Percentiles rank a stretch among this genome's conserved stretches.
These are phyloP conservation scores for Bipolaris cookei DNA, from an alignment of 2,329 filamentous ascomycete species.

Conservation along the genomic window DNA sequence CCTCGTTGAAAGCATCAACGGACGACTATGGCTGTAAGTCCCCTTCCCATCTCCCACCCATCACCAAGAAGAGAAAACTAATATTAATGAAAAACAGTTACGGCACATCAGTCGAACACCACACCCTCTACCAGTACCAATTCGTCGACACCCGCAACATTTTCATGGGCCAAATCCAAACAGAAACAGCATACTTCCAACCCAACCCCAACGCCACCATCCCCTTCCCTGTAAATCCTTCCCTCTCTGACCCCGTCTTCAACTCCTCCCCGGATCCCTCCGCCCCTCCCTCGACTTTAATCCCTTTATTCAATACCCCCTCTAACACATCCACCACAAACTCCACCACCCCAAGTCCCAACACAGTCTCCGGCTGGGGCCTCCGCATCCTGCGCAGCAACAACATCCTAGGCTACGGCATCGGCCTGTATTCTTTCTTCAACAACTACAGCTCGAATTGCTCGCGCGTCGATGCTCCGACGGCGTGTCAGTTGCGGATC, in stretches of 20 bases:
- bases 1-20: slow-evolving; percentile 65
- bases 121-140: slow-evolving; percentile 78
- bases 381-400: slow-evolving; percentile 65
- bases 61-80: slow-evolving; percentile 2
- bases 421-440: slow-evolving; percentile 73
- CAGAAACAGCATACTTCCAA: slow-evolving; percentile 87
- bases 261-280: slow-evolving; percentile 1
- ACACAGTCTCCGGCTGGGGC: slow-evolving; percentile 64
- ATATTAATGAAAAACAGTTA: slow-evolving; percentile 51
- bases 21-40: slow-evolving; percentile 48
- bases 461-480: slow-evolving; percentile 29
- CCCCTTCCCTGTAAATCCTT: slow-evolving; percentile 66
- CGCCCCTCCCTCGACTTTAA: neutral
- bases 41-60: slow-evolving; percentile 61
- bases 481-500: slow-evolving; percentile 58
- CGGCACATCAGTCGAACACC: slow-evolving; percentile 71
- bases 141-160: slow-evolving; percentile 77
- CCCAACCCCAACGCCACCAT: slow-evolving; percentile 75
- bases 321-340: slow-evolving; percentile 55
- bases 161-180: slow-evolving; percentile 84
- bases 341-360: slow-evolving; percentile 19
- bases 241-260: slow-evolving; percentile 74
- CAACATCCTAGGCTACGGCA: slow-evolving; percentile 66
- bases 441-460: slow-evolving; percentile 62
- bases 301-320: neutral